These are phyloP conservation scores for Pseudoturritis turrita DNA, from an alignment of 345 rosid species.

Conservation along the genomic window DNA sequence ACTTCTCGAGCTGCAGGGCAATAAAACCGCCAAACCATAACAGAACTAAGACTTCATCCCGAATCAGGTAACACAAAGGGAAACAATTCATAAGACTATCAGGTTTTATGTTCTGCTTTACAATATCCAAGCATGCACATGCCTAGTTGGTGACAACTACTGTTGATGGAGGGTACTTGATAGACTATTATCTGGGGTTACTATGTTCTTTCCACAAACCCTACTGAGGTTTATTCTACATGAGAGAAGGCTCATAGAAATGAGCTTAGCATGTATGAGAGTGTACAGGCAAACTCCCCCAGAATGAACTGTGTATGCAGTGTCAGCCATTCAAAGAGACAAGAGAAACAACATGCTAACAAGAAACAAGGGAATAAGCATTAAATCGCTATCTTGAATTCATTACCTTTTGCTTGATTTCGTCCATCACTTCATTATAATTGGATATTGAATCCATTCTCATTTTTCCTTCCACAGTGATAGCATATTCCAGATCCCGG, in stretches of 20 bases:
- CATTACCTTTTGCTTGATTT: conserved; percentile 69
- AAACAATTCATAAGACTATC: not conserved
- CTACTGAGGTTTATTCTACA: conserved; percentile 6
- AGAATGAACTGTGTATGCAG: not conserved
- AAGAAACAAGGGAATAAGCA: conserved; percentile 2
- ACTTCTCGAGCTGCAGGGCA: conserved; percentile 59
- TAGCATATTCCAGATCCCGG: conserved; percentile 93
- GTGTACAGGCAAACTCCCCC: conserved; percentile 9
- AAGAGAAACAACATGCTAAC: conserved; percentile 6
- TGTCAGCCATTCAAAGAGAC: conserved; percentile 16
- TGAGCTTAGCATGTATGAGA: not conserved
- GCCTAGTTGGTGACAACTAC: conserved; percentile 4
- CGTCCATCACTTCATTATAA: conserved; percentile 82
- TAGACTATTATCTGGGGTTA: not conserved
- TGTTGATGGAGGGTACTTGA: not conserved
- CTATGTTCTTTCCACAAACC: conserved; percentile 3
- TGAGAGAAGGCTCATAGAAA: not conserved
- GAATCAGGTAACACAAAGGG: not conserved
- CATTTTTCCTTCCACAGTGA: conserved; percentile 93
- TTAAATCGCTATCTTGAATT: conserved; percentile 1
- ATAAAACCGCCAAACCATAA: conserved; percentile 15
- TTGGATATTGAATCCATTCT: conserved; percentile 72
- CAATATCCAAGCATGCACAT: conserved; percentile 5
- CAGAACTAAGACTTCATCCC: not conserved
- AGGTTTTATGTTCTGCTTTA: conserved; percentile 1